A percentile compares a stretch with the other conserved stretches of the same genome.
Evolutionary conservation across 495 filamentous ascomycete species (phyloP).

Genomic region (Paragyromitra xinjiangensis): DNA sequence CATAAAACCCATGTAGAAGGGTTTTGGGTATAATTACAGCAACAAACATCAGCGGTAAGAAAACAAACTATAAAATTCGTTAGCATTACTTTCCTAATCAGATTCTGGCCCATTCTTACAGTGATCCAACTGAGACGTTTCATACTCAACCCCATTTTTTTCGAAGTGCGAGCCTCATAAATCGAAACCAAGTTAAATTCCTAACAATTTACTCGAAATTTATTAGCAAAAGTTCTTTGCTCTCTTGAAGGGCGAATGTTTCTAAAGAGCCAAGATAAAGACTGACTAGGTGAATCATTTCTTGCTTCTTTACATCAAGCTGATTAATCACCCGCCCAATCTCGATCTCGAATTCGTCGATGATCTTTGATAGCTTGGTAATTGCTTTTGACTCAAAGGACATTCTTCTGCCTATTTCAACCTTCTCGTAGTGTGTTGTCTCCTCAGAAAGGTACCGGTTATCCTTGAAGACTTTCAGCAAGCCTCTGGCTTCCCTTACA

Average conservation of each 20-base stretch:
- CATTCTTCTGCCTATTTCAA: background rate
- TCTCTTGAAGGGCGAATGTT: background rate
- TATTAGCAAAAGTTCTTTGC: background rate
- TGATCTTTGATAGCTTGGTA: background rate
- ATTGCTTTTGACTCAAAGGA: background rate
- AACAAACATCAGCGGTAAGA: background rate
- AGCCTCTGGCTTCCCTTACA: background rate
- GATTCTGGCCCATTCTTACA: background rate
- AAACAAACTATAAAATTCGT: background rate
- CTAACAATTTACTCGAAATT: slow-evolving; percentile 3
- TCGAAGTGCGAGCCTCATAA: slow-evolving; percentile 25
- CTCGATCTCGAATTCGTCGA: background rate
- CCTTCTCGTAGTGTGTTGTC: background rate
- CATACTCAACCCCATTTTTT: slow-evolving; percentile 38
- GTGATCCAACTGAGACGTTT: slow-evolving; percentile 36
- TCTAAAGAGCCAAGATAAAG: background rate
- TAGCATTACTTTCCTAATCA: background rate
- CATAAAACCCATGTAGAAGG: background rate
- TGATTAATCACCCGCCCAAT: background rate
- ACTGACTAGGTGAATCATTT: background rate
- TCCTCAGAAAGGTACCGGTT: background rate
- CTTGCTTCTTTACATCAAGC: background rate
- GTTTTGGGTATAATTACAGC: background rate
- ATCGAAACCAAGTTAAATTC: slow-evolving; percentile 52
- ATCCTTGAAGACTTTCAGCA: background rate